phyloP scores from a whole-genome alignment of 2,329 filamentous ascomycete species.

The Fusarium chuoi region DNA sequence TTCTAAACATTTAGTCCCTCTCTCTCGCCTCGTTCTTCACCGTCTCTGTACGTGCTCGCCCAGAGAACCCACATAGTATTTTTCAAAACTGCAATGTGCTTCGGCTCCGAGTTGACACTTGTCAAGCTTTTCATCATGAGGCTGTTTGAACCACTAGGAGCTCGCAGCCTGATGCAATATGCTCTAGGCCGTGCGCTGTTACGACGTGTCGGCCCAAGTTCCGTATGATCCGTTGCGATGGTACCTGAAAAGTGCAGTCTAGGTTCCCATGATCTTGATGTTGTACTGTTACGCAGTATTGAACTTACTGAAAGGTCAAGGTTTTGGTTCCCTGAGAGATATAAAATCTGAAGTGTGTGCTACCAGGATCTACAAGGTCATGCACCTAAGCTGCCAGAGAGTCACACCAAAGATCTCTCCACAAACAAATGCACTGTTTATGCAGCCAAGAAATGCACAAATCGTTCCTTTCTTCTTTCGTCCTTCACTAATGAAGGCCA shows the following conservation, averaged over 20 bases:
- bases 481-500: neutral
- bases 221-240: slow-evolving; percentile 10
- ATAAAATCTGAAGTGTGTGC: neutral
- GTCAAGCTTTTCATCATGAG: slow-evolving; percentile 1
- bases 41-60: slow-evolving; percentile 6
- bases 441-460: slow-evolving; percentile 16
- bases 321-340: neutral
- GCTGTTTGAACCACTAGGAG: neutral
- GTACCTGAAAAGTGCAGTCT: slow-evolving; percentile 8
- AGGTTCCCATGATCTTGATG: slow-evolving; percentile 8
- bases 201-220: slow-evolving; percentile 7
- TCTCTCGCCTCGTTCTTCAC: slow-evolving; percentile 14
- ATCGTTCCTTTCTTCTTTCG: neutral
- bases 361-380: neutral
- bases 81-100: neutral
- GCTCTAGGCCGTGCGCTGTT: slow-evolving; percentile 10
- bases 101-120: slow-evolving; percentile 7
- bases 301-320: neutral
- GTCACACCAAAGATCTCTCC: slow-evolving; percentile 2
- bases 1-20: neutral
- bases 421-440: neutral
- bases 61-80: slow-evolving; percentile 13
- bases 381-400: neutral
- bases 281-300: neutral
- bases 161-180: slow-evolving; percentile 4